Conservation (phyloP, 2,329 filamentous ascomycete species). For the Xylariaceae sp. region DNA sequence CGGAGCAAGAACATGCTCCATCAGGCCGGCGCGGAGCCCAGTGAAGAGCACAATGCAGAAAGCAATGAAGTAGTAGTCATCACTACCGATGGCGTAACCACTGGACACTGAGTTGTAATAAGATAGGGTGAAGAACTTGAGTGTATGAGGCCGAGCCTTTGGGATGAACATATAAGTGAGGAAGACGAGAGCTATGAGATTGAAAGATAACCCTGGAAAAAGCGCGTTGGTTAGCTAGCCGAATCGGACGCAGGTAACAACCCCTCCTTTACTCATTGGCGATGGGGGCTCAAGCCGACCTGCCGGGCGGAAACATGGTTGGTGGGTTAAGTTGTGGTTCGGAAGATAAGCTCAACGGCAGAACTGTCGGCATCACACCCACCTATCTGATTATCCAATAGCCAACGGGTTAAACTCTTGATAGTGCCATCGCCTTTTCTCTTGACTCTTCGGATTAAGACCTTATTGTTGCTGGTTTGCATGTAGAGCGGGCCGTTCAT, state of each 20-base stretch:
- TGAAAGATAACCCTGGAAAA: slow-evolving; percentile 72
- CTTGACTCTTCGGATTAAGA: slow-evolving; percentile 55
- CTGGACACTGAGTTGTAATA: slow-evolving; percentile 70
- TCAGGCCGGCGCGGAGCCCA: slow-evolving; percentile 73
- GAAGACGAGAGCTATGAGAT: slow-evolving; percentile 76
- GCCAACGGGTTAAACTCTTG: slow-evolving; percentile 61
- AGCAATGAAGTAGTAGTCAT: slow-evolving; percentile 73
- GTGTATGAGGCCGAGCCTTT: slow-evolving; percentile 70
- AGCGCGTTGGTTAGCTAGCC: slow-evolving; percentile 17
- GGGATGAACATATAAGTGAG: slow-evolving; percentile 81
- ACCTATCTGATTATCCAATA: slow-evolving; percentile 79
- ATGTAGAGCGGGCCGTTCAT: slow-evolving; percentile 57
- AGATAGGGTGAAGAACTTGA: slow-evolving; percentile 82
- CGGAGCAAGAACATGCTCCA: slow-evolving; percentile 84
- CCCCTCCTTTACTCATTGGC: slow-evolving; percentile 2
- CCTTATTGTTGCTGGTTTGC: slow-evolving; percentile 50
- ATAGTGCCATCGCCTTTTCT: slow-evolving; percentile 59
- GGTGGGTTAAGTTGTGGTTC: background rate
- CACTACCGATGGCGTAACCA: slow-evolving; percentile 69
- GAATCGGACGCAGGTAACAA: slow-evolving; percentile 2
- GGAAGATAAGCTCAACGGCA: background rate
- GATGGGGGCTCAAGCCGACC: slow-evolving; percentile 16
- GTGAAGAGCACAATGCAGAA: slow-evolving; percentile 84
- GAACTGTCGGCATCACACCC: slow-evolving; percentile 26
- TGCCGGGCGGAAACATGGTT: background rate